These are phyloP conservation scores for Mycosphaerella arachidis DNA, from an alignment of 2,329 filamentous ascomycete genomes.

Conservation along the genomic window DNA sequence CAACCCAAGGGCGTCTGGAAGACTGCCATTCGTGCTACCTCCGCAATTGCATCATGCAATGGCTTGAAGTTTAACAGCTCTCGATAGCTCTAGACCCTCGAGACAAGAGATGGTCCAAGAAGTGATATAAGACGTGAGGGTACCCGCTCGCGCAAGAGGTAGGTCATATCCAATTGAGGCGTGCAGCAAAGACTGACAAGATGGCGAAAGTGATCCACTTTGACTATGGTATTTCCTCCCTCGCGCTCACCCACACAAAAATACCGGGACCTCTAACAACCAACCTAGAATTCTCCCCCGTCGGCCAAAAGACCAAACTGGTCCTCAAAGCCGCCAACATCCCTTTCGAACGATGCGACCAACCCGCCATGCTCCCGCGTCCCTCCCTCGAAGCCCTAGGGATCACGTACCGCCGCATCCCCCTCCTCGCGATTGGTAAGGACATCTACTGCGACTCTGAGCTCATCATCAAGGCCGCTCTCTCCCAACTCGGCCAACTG, in stretches of 20 bases:
- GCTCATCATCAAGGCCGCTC: conserved; percentile 23
- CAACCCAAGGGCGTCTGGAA: background rate
- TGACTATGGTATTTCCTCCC: conserved; percentile 24
- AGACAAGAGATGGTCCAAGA: background rate
- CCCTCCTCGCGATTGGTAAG: conserved; percentile 30
- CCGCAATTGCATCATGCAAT: conserved; percentile 8
- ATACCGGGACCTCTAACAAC: too few species aligned
- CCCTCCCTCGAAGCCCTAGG: conserved; percentile 28
- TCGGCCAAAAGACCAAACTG: conserved; percentile 29
- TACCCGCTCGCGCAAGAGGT: background rate
- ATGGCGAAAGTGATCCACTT: conserved; percentile 25
- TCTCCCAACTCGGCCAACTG: conserved; percentile 17
- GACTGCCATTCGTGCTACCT: background rate
- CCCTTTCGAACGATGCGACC: conserved; percentile 24
- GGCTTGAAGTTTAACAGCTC: conserved; percentile 1
- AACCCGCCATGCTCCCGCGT: conserved; percentile 28
- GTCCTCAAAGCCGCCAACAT: conserved; percentile 23
- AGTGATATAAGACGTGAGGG: background rate
- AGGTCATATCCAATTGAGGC: background rate
- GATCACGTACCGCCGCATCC: conserved; percentile 32
- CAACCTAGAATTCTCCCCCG: conserved; percentile 26
- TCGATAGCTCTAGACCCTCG: background rate
- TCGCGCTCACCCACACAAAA: too few species aligned
- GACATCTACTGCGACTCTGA: conserved; percentile 30
- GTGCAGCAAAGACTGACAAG: background rate